Evolutionary conservation across 192 early-diverging fungal species (phyloP), one percentile per base, ranked within the genome.

Genomic region (Lobosporangium transversale): DNA sequence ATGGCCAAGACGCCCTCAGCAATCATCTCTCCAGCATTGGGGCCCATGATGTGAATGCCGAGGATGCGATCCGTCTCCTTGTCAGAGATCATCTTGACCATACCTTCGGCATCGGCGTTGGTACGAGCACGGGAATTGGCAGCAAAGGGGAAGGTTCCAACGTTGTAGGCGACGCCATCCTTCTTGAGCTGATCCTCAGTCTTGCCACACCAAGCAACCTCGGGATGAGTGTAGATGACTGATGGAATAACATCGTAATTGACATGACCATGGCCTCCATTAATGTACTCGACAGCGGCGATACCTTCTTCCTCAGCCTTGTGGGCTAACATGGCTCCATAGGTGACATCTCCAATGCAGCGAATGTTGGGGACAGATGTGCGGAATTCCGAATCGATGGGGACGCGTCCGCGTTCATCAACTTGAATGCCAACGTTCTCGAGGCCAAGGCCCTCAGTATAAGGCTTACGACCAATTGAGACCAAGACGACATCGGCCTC

Each of bases 271-370:
- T 97, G 89, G 53, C 95, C 95, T 55, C 86, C 86, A 57, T 88
- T 88, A 57, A 99, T 93, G 85, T 93, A 89, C 81, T 99, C 97
- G 62, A 92, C 94, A 59, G 91, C 94, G 31, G 97, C 97, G 80
- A 99, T 97, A 79, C 96, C 96, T 81, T 99, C 97, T 83, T 99
- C 97, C 83, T 99, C 97, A 48, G 97, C 95, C 88, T 99, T 99
- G 93, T 99, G 97, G 21, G 97, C 97, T 79, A 99, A 89, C 97
- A 99, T 99, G 53, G 95, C 92, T 60, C 97, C 97, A 58, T 91
- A 88, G 61, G 95, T 97, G 44, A 91, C 97, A 83, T 99, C 97
- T 79, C 97, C 97, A 74, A 99, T 97, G 62, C 94, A 95, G 65
- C 92, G 89, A 80, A 99, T 94, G 84, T 88, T 89, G 60, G 91